Base-by-base conservation (phyloP, 2,329 filamentous ascomycete genomes). In the Fusarium oligoseptatum region DNA sequence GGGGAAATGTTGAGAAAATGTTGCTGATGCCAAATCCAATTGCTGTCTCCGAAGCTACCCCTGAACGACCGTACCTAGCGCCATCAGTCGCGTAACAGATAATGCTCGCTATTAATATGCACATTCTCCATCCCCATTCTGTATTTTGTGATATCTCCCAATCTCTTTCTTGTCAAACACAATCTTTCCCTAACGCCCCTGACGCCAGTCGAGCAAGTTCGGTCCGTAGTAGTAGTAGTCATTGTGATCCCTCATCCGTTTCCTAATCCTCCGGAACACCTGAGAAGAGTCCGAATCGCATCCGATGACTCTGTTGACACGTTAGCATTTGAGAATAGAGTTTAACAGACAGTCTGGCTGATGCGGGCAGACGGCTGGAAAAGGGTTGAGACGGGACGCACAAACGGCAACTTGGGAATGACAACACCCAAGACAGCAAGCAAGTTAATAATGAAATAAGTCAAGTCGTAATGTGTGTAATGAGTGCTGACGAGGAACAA, bases 361-460 rank as follows among this genome's bases (percentile, higher is more conserved):
- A 57, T 65, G 29, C 39, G 48, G 34, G 22, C 20, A 61, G 52
- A 57, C 22, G 39, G n/a, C 39, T 43, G 32, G 17, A 14, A 52
- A 39, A 17, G 41, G 65, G 50, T 24, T 39, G 56, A 52, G 60
- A 50, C 60, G 43, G 43, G 75, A 91, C 95, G 84, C 88, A 98
- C 96, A 82, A 94, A 96, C 77, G 97, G 97, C 77, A 99, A 87
- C 86, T 99, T 99, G 45, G 97, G 97, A 82, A 99, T 97, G 68
- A 99, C 94, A 66, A 99, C 97, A 52, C 90, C 95, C 81, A 99
- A 86, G 43, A 97, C 94, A 66, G 97, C 97, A 79, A 98, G 86
- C 82, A 97, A 96, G 86, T 99, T 99, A 86, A 99, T 97, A 79
- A 94, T 95, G 82, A 99, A 99, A 85, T 98, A 98, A 52, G 95